phyloP scores from a whole-genome alignment of 1,284 basidiomycete genomes.

The Ganoderma meredithae region DNA sequence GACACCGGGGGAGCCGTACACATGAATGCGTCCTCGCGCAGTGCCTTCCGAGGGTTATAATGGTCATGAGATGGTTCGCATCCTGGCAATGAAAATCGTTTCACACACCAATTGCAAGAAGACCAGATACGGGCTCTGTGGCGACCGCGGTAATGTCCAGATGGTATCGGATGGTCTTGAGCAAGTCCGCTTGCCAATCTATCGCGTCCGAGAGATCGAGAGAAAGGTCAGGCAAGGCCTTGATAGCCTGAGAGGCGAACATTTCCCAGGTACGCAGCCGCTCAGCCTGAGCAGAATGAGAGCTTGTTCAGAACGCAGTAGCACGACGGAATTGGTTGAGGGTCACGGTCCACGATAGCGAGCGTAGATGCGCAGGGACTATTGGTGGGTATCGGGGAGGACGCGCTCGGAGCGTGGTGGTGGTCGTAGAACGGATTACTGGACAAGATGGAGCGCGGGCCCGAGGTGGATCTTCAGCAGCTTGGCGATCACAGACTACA shows the following conservation, averaged over 20 bases:
- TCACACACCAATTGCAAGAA: constrained; percentile 72
- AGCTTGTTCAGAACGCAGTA: neutral
- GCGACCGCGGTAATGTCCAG: constrained; percentile 69
- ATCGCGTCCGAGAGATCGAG: constrained; percentile 58
- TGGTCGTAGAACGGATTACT: constrained; percentile 2
- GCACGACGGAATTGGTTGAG: neutral
- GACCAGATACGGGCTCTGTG: constrained; percentile 74
- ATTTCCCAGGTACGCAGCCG: constrained; percentile 11
- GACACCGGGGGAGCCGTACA: constrained; percentile 74
- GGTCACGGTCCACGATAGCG: too few relatives aligned
- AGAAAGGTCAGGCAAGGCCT: constrained; percentile 54
- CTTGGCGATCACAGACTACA: neutral
- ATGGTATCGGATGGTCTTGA: constrained; percentile 58
- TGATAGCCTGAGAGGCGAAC: constrained; percentile 31
- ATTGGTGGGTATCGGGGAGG: neutral
- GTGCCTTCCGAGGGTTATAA: constrained; percentile 56
- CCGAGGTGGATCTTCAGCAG: neutral
- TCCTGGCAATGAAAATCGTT: neutral
- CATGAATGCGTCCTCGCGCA: constrained; percentile 58
- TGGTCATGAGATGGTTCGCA: neutral
- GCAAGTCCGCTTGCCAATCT: constrained; percentile 62
- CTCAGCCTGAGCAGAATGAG: neutral
- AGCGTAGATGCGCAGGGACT: neutral
- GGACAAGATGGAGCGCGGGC: neutral
- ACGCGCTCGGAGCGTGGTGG: neutral